These are phyloP conservation scores for Vitis hybrid DNA, from an alignment of 177 flowering plant genomes.

Conservation along the genomic window DNA sequence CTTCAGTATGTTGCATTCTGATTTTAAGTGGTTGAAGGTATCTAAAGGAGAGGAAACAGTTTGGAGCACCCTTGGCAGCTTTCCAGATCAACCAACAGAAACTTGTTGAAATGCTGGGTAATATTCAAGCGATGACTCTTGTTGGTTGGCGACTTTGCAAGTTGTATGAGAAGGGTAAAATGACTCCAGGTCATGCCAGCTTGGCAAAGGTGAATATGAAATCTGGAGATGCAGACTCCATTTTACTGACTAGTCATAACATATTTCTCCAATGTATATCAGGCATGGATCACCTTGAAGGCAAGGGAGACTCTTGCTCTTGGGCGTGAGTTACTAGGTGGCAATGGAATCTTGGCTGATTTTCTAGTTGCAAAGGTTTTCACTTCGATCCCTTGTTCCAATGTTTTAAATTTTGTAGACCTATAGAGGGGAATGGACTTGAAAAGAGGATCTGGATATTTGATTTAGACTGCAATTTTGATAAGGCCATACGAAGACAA, in stretches of 20 bases:
- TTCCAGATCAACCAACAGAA: constrained; percentile 94
- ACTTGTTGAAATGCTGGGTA: constrained; percentile 87
- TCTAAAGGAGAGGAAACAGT: constrained; percentile 91
- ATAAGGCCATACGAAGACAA: too few species aligned
- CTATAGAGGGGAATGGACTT: not conserved
- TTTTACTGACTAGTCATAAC: constrained; percentile 4
- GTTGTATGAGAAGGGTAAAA: constrained; percentile 78
- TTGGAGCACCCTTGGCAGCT: constrained; percentile 94
- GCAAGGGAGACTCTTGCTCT: constrained; percentile 91
- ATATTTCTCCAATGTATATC: constrained; percentile 14
- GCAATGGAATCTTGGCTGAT: constrained; percentile 91
- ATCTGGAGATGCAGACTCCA: not conserved
- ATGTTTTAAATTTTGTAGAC: not conserved
- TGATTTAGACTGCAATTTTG: too few species aligned
- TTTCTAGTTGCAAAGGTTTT: constrained; percentile 92
- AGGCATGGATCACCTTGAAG: constrained; percentile 83
- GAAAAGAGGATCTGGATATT: not conserved
- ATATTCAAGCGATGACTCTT: constrained; percentile 87
- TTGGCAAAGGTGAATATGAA: constrained; percentile 72
- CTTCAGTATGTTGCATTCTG: constrained; percentile 1
- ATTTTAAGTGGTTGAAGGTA: constrained; percentile 47
- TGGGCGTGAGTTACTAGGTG: constrained; percentile 94
- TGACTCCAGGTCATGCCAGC: constrained; percentile 97
- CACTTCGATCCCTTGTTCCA: not conserved
- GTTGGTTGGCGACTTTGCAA: constrained; percentile 98